A percentile compares a stretch with the other conserved stretches of the same genome.
Evolutionary conservation across 2,329 filamentous ascomycete genomes (phyloP).

Genomic region (Epichloe glyceriae): DNA sequence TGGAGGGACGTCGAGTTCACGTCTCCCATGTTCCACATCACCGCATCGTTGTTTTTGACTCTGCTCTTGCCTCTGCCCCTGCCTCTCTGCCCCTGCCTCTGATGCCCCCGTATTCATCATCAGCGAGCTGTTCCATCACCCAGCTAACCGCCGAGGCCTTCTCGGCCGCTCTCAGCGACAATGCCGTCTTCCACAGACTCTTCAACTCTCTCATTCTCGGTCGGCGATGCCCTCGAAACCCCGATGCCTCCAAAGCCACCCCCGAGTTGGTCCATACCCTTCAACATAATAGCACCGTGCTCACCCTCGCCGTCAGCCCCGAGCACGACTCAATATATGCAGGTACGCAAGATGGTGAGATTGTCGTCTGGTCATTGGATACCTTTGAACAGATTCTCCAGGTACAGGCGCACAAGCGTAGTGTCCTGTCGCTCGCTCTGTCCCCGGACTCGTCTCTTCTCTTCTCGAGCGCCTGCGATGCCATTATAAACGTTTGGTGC

Average conservation of each 20-base stretch:
- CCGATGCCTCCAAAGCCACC: slow-evolving; percentile 9
- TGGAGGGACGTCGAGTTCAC: not conserved
- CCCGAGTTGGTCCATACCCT: slow-evolving; percentile 65
- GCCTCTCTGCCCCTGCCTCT: not conserved
- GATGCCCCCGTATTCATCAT: not conserved
- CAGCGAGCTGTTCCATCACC: no score
- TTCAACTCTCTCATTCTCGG: slow-evolving; percentile 5
- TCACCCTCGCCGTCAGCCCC: slow-evolving; percentile 70
- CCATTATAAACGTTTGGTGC: slow-evolving; percentile 89
- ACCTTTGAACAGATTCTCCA: slow-evolving; percentile 71
- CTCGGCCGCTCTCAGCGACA: not conserved
- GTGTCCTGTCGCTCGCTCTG: slow-evolving; percentile 73
- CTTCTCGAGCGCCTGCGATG: slow-evolving; percentile 87
- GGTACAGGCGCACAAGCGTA: slow-evolving; percentile 82
- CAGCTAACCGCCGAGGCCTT: slow-evolving; percentile 2
- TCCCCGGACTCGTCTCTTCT: slow-evolving; percentile 63
- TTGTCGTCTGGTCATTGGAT: slow-evolving; percentile 78
- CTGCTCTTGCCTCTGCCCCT: no score
- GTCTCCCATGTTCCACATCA: not conserved
- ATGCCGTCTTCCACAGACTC: not conserved
- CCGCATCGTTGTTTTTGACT: not conserved
- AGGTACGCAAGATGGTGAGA: slow-evolving; percentile 86
- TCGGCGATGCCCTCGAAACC: slow-evolving; percentile 8
- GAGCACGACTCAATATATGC: slow-evolving; percentile 73
- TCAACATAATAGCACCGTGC: slow-evolving; percentile 63